Evolutionary conservation across 352 stramenopile species (phyloP), one percentile per base, ranked within the genome.

Genomic region (Saprolegnia parasitica): DNA sequence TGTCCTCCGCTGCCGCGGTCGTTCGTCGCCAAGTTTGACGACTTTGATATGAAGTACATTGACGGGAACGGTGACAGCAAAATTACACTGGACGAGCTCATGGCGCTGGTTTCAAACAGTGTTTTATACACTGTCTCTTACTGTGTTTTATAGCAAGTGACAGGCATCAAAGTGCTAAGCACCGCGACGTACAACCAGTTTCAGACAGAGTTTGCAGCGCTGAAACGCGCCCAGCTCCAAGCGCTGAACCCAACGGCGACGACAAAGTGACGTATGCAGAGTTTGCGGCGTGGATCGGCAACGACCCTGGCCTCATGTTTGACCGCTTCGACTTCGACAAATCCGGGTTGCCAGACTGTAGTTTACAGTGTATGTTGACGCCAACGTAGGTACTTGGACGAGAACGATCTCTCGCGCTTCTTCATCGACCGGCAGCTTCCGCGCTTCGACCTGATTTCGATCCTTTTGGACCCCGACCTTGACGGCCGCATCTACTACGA

Each of bases 301-400:
- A 84, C 13, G 86, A 95, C 64, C 78, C 84, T 6, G 86, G 86
- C 49, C 58, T 95, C n/a, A 63, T 93, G 58, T 95, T 95, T 63
- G 86, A 93, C 50, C 77, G 76, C 40, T 95, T 90, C 61, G 86
- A 95, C 49, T 46, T 92, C 32, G 86, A 95, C 78, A 95, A 95
- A 68, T 91, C 82, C 47, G 86, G 84, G 0, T 60, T 23, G 3
- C 13, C 1, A 21, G 2, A n/a, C 42, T n/a, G 13, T 15, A n/a
- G 8, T n/a, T 49, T 15, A 49, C 42, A n/a, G 42, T 15, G 42
- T 15, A 2, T n/a, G 10, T 49, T 35, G 29, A 35, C 29, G 42
- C 42, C n/a, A 8, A 49, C 13, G 42, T n/a, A 49, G 42, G 26
- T 93, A 84, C 49, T 65, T 95, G 45, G 86, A 95, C 62, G 86